Evolutionary conservation across 1,284 basidiomycete species (phyloP), one percentile per base, ranked within the genome.

Genomic region (Malassezia globosa): DNA sequence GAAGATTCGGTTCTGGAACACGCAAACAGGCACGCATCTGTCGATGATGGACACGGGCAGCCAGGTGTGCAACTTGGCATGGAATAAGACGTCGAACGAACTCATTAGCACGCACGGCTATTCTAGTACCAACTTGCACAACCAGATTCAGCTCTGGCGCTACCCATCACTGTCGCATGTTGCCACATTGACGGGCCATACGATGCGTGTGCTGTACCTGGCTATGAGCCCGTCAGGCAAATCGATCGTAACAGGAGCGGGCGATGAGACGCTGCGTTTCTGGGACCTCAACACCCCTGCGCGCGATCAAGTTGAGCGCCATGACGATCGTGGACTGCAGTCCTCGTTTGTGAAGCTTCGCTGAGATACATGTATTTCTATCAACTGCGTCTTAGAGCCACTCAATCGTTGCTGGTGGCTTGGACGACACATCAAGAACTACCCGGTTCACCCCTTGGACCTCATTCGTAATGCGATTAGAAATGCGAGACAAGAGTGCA

Each of bases 141-240:
- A 97, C 73, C 92, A 97, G 73, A 92, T 97, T 48, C 90, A 88
- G 67, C 86, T 97, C 58, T 97, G 92, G 92, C 84, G 85, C 67
- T 96, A 96, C 73, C 94, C 92, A 0, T 82, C 82, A 7, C 58
- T 69, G 55, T 54, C 61, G 44, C 68, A 61, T 35, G 87, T 96
- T 7, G 90, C 90, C 0, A 88, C 87, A 4, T 77, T 97, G 11
- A 87, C 86, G 0, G 94, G 94, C 4, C 92, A 97, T 72, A 88
- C 88, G 87, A 56, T 69, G 67, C 57, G 65, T 43, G 92, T 97
- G 23, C 76, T 96, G 27, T 96, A 95, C 72, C 81, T 96, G 21
- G 89, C 90, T 4, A 92, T 94, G 88, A 87, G 83, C 63, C 90
- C 90, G 0, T 87, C 90, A 58, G 90, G 92, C 14, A 87, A 94